Base-by-base conservation (phyloP, 768 basidiomycete genomes). In the Terana coerulea region DNA sequence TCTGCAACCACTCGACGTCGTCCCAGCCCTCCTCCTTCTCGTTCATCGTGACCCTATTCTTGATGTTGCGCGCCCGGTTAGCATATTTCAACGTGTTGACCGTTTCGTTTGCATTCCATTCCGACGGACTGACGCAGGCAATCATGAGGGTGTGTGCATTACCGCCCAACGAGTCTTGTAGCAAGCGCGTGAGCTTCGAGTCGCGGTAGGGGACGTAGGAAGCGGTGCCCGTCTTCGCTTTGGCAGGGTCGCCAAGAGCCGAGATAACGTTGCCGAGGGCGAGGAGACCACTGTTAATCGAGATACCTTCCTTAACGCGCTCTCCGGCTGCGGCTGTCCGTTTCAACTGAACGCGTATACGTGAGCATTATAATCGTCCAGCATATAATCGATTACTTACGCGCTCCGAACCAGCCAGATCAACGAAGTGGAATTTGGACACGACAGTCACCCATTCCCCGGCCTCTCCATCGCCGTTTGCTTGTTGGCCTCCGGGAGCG, bases 71-170 rank as follows among this genome's bases (percentile, higher is more conserved):
- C 10, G 97, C 97, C 31, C 97, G 88, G 59, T 97, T 95, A 29
- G 95, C 97, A 63, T 98, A 99, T 68, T 97, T 97, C 66, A 98
- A 75, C 12, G 92, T 95, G 64, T 92, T 93, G 53, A 98, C 76
- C 0, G 97, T 99, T 70, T 99, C 97, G 53, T 77, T 84, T 2
- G 88, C 79, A 67, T 99, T 99, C 83, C 84, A 95, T 69, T 99
- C 97, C 1, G 92, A 91, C 12, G 92, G 88, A 60, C 92, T 95
- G 55, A 97, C 91, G 66, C 95, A 99, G 15, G 97, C 97, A 56
- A 99, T 92, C 97, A 99, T 99, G 59, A 98, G 84, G 10, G 97
- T 98, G 61, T 95, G 90, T 1, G 95, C 88, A 69, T 98, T 99
- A 39, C 97, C 97, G 31, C 97, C 97, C 10, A 99, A 80, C 9